These are phyloP conservation scores for Alternaria dauci DNA, from an alignment of 2,329 filamentous ascomycete genomes.

Conservation along the genomic window DNA sequence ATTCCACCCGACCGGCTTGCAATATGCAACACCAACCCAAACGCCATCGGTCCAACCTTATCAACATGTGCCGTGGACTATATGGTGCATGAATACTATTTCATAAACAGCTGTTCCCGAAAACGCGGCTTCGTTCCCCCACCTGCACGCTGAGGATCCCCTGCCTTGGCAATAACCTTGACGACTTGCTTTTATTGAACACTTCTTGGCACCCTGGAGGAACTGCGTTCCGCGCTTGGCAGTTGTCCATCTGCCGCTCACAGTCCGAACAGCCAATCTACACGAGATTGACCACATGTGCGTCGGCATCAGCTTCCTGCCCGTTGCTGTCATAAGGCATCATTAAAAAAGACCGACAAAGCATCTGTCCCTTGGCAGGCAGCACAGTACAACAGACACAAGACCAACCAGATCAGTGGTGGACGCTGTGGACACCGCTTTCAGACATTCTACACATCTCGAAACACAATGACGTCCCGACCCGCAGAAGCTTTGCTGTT, in stretches of 20 bases:
- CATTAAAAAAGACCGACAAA: neutral
- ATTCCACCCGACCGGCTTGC: neutral
- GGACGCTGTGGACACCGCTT: neutral
- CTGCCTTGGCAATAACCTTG: conserved; percentile 23
- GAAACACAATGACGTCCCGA: neutral
- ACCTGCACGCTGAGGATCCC: neutral
- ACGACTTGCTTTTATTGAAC: conserved; percentile 15
- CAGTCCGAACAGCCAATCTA: conserved; percentile 11
- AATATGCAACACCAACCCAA: neutral
- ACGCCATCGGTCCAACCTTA: neutral
- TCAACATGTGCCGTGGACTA: neutral
- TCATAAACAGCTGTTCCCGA: neutral
- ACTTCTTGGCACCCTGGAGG: conserved; percentile 29
- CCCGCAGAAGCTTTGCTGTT: neutral
- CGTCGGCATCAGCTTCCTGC: neutral
- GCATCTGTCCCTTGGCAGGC: neutral
- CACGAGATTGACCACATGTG: conserved; percentile 6
- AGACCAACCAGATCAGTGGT: neutral
- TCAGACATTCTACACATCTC: neutral
- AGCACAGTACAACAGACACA: neutral
- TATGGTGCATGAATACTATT: neutral
- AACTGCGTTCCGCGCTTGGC: conserved; percentile 38
- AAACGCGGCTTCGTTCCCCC: conserved; percentile 5
- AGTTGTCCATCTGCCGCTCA: conserved; percentile 9
- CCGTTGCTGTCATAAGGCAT: neutral